phyloP scores from a whole-genome alignment of 1,284 basidiomycete species.

The Microbotryum violaceum region DNA sequence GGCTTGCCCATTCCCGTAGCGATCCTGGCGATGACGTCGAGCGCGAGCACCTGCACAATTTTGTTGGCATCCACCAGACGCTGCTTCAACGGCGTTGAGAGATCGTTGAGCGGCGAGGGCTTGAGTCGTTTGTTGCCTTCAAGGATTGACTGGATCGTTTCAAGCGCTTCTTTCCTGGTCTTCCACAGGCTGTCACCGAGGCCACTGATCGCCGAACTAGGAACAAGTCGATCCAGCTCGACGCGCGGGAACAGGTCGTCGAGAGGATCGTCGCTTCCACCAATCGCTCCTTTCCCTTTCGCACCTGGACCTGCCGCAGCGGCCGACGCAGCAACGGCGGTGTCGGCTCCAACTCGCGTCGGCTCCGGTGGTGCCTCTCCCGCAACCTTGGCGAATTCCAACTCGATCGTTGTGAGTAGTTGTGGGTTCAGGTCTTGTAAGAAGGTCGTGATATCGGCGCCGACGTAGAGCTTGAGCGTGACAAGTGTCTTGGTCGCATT shows the following conservation, averaged over 20 bases:
- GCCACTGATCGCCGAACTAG: conserved; percentile 70
- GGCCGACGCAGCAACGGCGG: conserved; percentile 27
- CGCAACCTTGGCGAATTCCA: conserved; percentile 91
- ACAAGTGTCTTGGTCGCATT: conserved; percentile 93
- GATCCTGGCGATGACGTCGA: conserved; percentile 83
- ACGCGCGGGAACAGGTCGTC: conserved; percentile 94
- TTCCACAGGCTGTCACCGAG: conserved; percentile 91
- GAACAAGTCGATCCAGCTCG: conserved; percentile 79
- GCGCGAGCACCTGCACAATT: conserved; percentile 77
- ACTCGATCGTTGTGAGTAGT: conserved; percentile 78
- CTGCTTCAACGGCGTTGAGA: conserved; percentile 77
- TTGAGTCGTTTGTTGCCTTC: conserved; percentile 90
- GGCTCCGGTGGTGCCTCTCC: conserved; percentile 72
- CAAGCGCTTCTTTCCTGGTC: conserved; percentile 89
- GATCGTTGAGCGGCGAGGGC: conserved; percentile 75
- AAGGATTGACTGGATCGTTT: conserved; percentile 70
- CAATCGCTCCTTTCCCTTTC: conserved; percentile 39
- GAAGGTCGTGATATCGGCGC: conserved; percentile 82
- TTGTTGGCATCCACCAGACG: conserved; percentile 90
- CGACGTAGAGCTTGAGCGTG: conserved; percentile 85
- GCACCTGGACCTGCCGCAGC: conserved; percentile 42
- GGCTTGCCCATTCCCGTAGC: conserved; percentile 89
- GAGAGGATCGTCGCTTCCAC: conserved; percentile 55
- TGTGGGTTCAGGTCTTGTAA: conserved; percentile 92
- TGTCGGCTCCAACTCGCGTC: conserved; percentile 64